These are phyloP conservation scores for Ramularia collo-cygni DNA, from an alignment of 2,329 filamentous ascomycete species.

Conservation along the genomic window DNA sequence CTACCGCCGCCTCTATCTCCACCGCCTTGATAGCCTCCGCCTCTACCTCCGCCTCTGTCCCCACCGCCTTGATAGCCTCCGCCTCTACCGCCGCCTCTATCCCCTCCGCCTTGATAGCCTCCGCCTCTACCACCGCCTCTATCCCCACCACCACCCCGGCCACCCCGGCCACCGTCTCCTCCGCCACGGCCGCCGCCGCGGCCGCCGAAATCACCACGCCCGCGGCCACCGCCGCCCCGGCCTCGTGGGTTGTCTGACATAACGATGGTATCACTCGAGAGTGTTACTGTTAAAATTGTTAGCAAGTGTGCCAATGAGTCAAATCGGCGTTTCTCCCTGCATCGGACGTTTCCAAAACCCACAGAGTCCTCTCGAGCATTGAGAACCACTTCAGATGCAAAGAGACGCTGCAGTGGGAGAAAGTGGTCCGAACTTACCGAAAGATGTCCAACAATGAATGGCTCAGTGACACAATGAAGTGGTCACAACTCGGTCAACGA, in stretches of 20 bases:
- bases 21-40: conserved; percentile 21
- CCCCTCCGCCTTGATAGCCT: no score
- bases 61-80: conserved; percentile 17
- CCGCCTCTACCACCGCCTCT: conserved; percentile 19
- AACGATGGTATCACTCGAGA: background rate
- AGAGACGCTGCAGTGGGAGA: no score
- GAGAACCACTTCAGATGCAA: no score
- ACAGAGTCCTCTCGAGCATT: no score
- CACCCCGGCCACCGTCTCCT: conserved; percentile 20
- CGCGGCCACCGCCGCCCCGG: conserved; percentile 10
- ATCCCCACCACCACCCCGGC: conserved; percentile 21
- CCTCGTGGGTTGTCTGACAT: conserved; percentile 20
- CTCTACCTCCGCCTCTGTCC: conserved; percentile 19
- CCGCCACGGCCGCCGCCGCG: conserved; percentile 19
- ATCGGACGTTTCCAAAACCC: no score
- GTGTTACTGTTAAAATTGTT: no score
- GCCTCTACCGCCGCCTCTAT: conserved; percentile 6
- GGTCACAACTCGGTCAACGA: conserved; percentile 2
- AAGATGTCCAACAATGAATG: conserved; percentile 1
- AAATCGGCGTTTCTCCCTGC: no score
- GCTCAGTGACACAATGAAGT: conserved; percentile 1
- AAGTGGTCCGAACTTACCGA: background rate
- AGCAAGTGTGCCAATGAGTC: no score
- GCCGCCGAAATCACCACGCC: conserved; percentile 16
- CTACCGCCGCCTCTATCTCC: conserved; percentile 23